Evolutionary conservation across 306 rosid species (phyloP).

Genomic region (Fragaria vesca): DNA sequence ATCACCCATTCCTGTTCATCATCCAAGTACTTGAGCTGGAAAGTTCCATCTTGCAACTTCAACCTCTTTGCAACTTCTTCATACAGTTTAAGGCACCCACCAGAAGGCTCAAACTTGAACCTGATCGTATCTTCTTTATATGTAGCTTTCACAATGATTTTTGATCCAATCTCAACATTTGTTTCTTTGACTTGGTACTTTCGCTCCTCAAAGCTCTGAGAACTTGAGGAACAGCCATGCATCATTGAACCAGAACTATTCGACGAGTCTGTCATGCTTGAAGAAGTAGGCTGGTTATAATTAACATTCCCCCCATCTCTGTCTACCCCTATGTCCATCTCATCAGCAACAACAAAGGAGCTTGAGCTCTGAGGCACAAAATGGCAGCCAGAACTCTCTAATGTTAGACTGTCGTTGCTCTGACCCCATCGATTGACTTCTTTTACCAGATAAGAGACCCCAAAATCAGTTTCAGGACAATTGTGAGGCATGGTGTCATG

Average conservation of each 20-base stretch:
- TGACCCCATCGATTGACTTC: constrained; percentile 22
- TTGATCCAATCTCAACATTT: constrained; percentile 40
- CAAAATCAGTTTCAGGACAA: constrained; percentile 30
- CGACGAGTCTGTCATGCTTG: constrained; percentile 67
- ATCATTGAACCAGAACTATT: constrained; percentile 40
- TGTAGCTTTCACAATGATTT: constrained; percentile 67
- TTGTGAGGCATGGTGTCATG: constrained; percentile 26
- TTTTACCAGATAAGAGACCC: constrained; percentile 30
- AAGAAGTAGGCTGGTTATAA: constrained; percentile 51
- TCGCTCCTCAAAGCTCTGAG: constrained; percentile 52
- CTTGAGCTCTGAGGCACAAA: constrained; percentile 40
- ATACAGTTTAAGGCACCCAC: constrained; percentile 55
- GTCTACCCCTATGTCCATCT: constrained; percentile 38
- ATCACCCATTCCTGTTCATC: constrained; percentile 93
- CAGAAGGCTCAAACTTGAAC: constrained; percentile 63
- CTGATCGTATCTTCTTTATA: constrained; percentile 67
- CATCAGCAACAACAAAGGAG: constrained; percentile 39
- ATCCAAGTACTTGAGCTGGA: constrained; percentile 75
- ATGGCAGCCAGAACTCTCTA: constrained; percentile 32
- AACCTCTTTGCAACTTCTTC: constrained; percentile 75
- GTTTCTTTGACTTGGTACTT: constrained; percentile 39
- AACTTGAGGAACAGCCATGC: constrained; percentile 60
- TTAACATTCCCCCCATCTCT: constrained; percentile 40
- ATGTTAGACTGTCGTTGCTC: constrained; percentile 24
- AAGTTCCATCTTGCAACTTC: constrained; percentile 60